A percentile compares a stretch with the other conserved stretches of the same genome.
Evolutionary conservation across 805 yeast species (phyloP).

Genomic region (Myxozyma melibiosi): DNA sequence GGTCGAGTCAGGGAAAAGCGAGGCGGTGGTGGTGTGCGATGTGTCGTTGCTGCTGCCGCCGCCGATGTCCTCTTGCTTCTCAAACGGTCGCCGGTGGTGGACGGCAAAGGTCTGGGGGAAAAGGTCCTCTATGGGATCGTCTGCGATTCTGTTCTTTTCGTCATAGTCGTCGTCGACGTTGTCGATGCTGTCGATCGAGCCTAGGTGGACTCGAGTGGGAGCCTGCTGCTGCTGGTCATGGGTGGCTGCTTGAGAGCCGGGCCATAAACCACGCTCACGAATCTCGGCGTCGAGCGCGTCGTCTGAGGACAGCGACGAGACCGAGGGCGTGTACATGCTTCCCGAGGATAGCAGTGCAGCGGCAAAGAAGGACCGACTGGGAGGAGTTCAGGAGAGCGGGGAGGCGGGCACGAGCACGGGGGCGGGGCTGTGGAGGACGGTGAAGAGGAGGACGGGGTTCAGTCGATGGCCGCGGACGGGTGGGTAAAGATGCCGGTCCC

Average conservation of each 20-base stretch:
- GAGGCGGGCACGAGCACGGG: background rate
- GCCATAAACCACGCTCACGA: constrained; percentile 1
- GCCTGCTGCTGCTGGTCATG: background rate
- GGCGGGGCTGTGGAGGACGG: too few species aligned
- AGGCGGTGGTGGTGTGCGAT: background rate
- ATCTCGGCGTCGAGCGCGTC: constrained; percentile 17
- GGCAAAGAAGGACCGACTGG: background rate
- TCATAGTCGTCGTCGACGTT: background rate
- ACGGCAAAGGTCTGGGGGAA: constrained; percentile 23
- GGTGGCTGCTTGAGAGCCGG: background rate
- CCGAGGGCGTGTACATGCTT: constrained; percentile 6
- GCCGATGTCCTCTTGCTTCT: background rate
- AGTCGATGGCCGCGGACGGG: too few species aligned
- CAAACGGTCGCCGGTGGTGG: constrained; percentile 3
- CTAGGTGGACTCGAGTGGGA: background rate
- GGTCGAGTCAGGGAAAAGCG: background rate
- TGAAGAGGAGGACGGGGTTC: too few species aligned
- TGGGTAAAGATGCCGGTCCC: too few species aligned
- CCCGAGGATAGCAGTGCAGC: background rate
- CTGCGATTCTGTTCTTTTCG: background rate
- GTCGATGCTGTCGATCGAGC: background rate
- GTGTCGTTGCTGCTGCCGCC: background rate
- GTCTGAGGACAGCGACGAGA: constrained; percentile 13
- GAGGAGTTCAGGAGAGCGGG: background rate
- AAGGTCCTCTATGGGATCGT: constrained; percentile 30